These are phyloP conservation scores for Sextonia rubra DNA, from an alignment of 164 flowering plant genomes.

Conservation along the genomic window DNA sequence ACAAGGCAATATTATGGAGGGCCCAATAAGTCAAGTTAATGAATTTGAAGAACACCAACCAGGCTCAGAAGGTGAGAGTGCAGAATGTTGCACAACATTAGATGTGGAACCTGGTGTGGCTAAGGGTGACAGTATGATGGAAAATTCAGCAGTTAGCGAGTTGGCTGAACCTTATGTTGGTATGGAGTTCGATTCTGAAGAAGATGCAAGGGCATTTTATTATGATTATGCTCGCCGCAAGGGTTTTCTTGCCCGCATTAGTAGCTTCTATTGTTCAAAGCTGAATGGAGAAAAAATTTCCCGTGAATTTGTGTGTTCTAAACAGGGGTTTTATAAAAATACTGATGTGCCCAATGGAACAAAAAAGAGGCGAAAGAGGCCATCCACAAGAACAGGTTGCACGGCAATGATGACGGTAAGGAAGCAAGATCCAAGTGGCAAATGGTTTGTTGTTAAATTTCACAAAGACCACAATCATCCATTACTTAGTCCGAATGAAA, in stretches of 20 bases:
- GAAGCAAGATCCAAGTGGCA: slow-evolving; percentile 10
- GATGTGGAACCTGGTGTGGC: slow-evolving; percentile 11
- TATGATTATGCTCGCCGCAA: slow-evolving; percentile 9
- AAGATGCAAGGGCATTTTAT: slow-evolving; percentile 10
- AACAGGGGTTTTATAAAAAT: slow-evolving; percentile 5
- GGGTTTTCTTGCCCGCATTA: slow-evolving; percentile 8
- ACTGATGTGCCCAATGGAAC: neutral
- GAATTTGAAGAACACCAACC: neutral
- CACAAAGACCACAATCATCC: slow-evolving; percentile 10
- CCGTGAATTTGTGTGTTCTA: slow-evolving; percentile 12
- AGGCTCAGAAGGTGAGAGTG: slow-evolving; percentile 4
- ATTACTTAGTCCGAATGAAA: neutral
- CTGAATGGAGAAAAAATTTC: slow-evolving; percentile 1
- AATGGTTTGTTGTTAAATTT: slow-evolving; percentile 11
- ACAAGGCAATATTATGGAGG: neutral
- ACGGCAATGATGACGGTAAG: slow-evolving; percentile 10
- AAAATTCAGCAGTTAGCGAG: neutral
- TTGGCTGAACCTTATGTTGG: slow-evolving; percentile 12
- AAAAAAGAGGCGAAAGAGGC: slow-evolving; percentile 1
- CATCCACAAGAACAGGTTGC: slow-evolving; percentile 8
- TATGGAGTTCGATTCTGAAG: slow-evolving; percentile 11
- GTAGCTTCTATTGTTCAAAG: slow-evolving; percentile 8
- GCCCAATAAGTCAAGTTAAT: slow-evolving; percentile 2
- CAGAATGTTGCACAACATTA: neutral
- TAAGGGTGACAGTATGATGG: neutral